Base-by-base conservation (phyloP, 306 rosid genomes). In the Rosa rugosa region DNA sequence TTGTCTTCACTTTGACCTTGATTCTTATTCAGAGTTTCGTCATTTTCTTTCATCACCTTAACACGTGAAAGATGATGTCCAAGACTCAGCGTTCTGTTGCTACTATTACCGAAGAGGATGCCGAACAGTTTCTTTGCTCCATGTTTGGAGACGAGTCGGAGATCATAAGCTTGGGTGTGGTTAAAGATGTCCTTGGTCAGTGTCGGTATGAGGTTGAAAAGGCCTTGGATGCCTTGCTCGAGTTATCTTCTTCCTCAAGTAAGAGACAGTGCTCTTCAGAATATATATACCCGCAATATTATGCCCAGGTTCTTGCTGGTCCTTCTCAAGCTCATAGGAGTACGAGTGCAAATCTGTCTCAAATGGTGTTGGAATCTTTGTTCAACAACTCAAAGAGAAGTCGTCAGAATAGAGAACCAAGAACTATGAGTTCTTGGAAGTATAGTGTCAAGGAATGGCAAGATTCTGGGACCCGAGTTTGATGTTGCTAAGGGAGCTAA, bases 121-220 rank as follows among this genome's bases (percentile, higher is more conserved):
- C 88, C 9, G 99, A 92, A 72, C 91, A 92, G 86, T 94, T 94
- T 72, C 89, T 94, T n/a, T 88, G 80, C 64, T 91, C 99, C n/a
- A 91, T 88, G 92, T 88, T 94, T 51, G 97, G 97, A 27, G 77
- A 86, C 8, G 87, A 89, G 53, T 89, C 82, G 60, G 94, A 89
- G 34, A 87, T 31, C 34, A 31, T 94, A 59, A 84, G 78, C 80
- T 74, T 91, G 86, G 91, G 85, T 49, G 85, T 88, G 77, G 95
- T 94, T 73, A 85, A 89, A 86, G 97, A 94, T 62, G 97, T 92
- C 40, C 88, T 92, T 45, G n/a, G n/a, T 89, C 94, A 18, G 59
- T 53, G 59, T 2, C 11, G 23, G 7, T 53, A 53, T 53, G 59
- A 17, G 59, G 59, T 53, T 18, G 59, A 53, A 18, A 53, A 14